These are phyloP conservation scores for Dryadomyces quercus-mongolicae DNA, from an alignment of 2,329 filamentous ascomycete genomes.

Conservation along the genomic window DNA sequence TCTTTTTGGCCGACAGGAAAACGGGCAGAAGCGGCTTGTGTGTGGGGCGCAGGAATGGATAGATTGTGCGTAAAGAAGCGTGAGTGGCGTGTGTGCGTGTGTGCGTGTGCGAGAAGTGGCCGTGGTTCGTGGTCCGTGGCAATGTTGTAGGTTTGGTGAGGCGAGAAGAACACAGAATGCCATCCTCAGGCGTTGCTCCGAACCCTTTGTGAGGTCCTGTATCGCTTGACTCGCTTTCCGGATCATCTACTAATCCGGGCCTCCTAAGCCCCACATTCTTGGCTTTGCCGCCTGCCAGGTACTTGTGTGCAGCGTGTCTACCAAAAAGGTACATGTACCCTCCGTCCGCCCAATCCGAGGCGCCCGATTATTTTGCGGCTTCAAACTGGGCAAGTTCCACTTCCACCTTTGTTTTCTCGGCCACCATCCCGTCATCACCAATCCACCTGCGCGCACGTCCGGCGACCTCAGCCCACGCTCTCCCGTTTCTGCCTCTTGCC, in stretches of 20 bases:
- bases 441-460: not conserved
- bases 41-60: not conserved
- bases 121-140: not conserved
- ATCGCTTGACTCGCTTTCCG: not conserved
- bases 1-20: not conserved
- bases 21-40: not conserved
- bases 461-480: not conserved
- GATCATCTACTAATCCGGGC: not conserved
- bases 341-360: constrained; percentile 10
- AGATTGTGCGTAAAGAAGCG: too few species aligned
- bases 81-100: not conserved
- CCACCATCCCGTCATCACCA: not conserved
- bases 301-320: not conserved
- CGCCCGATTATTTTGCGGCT: constrained; percentile 7
- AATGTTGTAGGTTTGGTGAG: not conserved
- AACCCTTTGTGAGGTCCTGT: not conserved
- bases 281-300: too few species aligned
- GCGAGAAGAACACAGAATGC: not conserved
- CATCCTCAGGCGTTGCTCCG: not conserved
- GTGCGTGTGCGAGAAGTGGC: not conserved
- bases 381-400: not conserved
- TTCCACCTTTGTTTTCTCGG: not conserved
- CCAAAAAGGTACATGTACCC: not conserved
- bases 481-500: not conserved
- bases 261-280: not conserved